Conservation (phyloP, 2,329 filamentous ascomycete genomes). For the Cladosporium austrohemisphaericum region DNA sequence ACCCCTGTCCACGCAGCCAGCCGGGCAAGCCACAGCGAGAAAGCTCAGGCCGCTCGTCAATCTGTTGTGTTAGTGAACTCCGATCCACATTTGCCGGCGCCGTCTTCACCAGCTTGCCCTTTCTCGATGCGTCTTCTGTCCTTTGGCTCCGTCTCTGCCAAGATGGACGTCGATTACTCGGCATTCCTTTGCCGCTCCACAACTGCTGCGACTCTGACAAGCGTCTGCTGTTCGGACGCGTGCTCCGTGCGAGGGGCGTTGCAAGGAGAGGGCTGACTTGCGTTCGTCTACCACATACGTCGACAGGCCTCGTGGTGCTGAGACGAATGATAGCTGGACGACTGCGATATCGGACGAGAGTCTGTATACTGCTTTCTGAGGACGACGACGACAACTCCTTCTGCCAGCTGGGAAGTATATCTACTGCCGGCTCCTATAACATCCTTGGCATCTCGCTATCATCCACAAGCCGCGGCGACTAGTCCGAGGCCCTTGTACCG, state of each 20-base stretch:
- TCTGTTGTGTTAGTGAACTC: too few species aligned
- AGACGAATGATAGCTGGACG: not conserved
- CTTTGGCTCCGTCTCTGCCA: conserved; percentile 1
- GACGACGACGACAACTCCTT: too few species aligned
- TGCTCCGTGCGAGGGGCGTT: not conserved
- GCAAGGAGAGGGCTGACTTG: too few species aligned
- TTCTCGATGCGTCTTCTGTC: not conserved
- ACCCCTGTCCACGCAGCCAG: not conserved
- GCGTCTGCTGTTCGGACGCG: not conserved
- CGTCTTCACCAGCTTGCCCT: too few species aligned
- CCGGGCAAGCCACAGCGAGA: too few species aligned
- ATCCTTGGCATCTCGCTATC: too few species aligned
- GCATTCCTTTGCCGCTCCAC: not conserved
- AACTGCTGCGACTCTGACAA: not conserved
- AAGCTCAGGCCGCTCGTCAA: too few species aligned
- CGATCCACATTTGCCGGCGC: too few species aligned
- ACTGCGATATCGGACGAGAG: conserved; percentile 6
- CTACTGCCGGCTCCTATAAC: too few species aligned
- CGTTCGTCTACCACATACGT: too few species aligned
- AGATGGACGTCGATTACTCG: not conserved
- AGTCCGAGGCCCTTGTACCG: not conserved
- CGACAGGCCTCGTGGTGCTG: conserved; percentile 3
- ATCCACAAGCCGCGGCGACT: not conserved
- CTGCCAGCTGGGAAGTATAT: too few species aligned
- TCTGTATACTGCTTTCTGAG: too few species aligned